Base-by-base conservation (phyloP, 73 alveolate genomes). In the Uronychia setigera region DNA sequence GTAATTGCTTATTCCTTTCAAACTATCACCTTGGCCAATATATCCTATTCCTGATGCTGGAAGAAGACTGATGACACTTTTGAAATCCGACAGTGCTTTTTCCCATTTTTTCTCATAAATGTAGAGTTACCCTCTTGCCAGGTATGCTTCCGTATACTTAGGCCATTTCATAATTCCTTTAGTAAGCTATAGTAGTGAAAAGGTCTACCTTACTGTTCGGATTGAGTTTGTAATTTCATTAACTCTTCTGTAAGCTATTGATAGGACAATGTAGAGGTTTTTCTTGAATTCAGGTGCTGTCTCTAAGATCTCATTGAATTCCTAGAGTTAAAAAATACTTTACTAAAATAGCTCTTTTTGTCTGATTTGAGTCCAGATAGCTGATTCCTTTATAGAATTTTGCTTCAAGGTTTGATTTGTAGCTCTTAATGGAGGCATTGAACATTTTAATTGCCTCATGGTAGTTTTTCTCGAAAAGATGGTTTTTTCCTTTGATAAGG, bases 21-120 rank as follows among this genome's bases (percentile, higher is more conserved):
- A 33, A 31, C 88, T 59, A 84, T 88, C 94, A 31, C 91, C 94
- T 31, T 83, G 35, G 0, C 94, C 94, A 0, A 88, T 83, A 84
- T 76, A 88, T 25, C 92, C 94, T 60, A 77, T 5, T 26, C 94
- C 94, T 9, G 30, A 58, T 0, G 32, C 13, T 11, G 91, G 88
- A 13, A 33, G 19, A 1, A 83, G 32, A 31, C 59, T 35, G 33
- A 83, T 83, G 19, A 83, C 94, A 13, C 33, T 29, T 28, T 88
- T 30, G 79, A 88, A 88, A 34, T 88, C 94, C 31, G 76, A 60
- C 26, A 88, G 78, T 0, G 94, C 94, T 78, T 88, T 88, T 13
- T 88, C 94, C 77, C 58, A 83, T 32, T 80, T 80, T 33, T 88
- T 83, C 28, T n/a, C 32, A 81, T 46, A 78, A 26, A 83, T 83